Evolutionary conservation across 2,329 filamentous ascomycete genomes (phyloP).

Genomic region (Aspergillus japonicus): DNA sequence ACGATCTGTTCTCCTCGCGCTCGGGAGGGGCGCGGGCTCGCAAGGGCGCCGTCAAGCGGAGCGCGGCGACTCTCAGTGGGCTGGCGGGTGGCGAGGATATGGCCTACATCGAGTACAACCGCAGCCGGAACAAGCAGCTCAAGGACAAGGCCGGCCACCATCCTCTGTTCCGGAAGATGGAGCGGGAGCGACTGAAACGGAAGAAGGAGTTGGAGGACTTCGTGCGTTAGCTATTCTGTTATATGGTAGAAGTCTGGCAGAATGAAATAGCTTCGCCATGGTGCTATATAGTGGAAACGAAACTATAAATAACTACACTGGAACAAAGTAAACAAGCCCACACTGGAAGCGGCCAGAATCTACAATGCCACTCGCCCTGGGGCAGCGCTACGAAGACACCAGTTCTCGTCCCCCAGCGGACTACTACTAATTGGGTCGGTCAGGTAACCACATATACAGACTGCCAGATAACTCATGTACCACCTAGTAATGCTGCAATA

Average conservation of each 20-base stretch:
- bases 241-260: neutral
- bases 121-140: conserved; percentile 65
- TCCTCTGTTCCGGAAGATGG: conserved; percentile 65
- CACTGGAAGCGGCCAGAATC: neutral
- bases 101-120: conserved; percentile 89
- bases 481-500: too few relatives aligned
- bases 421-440: too few relatives aligned
- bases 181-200: conserved; percentile 60
- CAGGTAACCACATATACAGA: too few relatives aligned
- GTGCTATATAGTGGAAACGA: too few relatives aligned
- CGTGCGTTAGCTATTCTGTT: conserved; percentile 13
- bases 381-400: neutral
- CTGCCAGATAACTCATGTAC: too few relatives aligned
- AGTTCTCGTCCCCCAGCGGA: too few relatives aligned
- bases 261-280: too few relatives aligned
- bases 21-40: conserved; percentile 43
- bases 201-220: conserved; percentile 46
- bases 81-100: conserved; percentile 91
- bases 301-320: too few relatives aligned
- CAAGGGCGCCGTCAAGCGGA: conserved; percentile 68
- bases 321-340: too few relatives aligned
- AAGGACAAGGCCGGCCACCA: conserved; percentile 62
- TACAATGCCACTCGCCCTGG: too few relatives aligned
- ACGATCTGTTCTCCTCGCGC: conserved; percentile 64
- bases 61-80: conserved; percentile 80